These are phyloP conservation scores for Crithidia brevicula DNA, from an alignment of 208 protist genomes.

Conservation along the genomic window DNA sequence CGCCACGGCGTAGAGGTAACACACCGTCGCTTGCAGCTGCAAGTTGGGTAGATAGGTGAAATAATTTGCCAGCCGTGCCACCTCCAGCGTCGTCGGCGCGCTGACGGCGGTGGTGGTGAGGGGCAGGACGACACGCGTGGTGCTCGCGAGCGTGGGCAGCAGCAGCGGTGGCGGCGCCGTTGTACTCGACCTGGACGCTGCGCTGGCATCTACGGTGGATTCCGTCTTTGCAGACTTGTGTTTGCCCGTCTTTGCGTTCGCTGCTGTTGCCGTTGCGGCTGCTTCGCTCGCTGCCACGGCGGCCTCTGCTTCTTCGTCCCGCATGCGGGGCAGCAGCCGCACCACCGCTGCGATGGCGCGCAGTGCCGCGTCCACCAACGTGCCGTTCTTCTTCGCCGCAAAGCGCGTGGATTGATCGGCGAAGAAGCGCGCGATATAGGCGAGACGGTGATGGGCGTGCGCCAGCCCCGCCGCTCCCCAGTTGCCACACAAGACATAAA, in stretches of 20 bases:
- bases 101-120: background rate
- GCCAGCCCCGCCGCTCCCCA: constrained; percentile 63
- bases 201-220: background rate
- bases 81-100: constrained; percentile 49
- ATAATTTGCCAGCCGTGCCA: constrained; percentile 60
- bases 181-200: too few relatives aligned
- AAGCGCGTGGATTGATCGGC: constrained; percentile 58
- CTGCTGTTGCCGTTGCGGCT: background rate
- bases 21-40: constrained; percentile 84
- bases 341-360: constrained; percentile 50
- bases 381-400: constrained; percentile 43
- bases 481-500: constrained; percentile 66
- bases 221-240: too few relatives aligned
- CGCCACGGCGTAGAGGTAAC: constrained; percentile 49
- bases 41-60: constrained; percentile 69
- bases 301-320: constrained; percentile 4
- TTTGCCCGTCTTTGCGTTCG: too few relatives aligned
- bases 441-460: constrained; percentile 81
- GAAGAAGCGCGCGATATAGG: constrained; percentile 58
- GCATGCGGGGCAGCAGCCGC: constrained; percentile 53
- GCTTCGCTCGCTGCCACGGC: background rate
- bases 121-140: constrained; percentile 17
- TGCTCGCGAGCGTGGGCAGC: constrained; percentile 24
- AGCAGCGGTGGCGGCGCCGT: background rate
- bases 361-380: constrained; percentile 66